Base-by-base conservation (phyloP, 164 flowering plant genomes). In the Berberis thunbergii region DNA sequence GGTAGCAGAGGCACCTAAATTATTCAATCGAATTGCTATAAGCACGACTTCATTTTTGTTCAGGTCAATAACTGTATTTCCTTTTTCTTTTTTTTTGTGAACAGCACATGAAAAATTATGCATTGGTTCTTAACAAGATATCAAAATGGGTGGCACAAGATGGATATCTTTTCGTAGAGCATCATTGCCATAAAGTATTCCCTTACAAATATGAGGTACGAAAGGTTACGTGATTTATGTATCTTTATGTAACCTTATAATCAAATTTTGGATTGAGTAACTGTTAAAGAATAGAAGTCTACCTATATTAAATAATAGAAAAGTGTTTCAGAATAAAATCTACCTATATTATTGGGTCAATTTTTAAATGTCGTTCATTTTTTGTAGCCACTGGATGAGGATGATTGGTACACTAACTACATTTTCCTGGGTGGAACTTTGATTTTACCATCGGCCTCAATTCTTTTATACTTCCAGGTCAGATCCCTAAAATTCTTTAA, bases 161-260 rank as follows among this genome's bases (percentile, higher is more conserved):
- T 62, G 64, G 64, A 4, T 55, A 39, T 62, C 64, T 62, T 45
- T 62, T 62, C 5, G 55, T 62, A 1, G 64, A 62, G 8, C 40
- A 62, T 13, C 38, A 46, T 7, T 62, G 64, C 45, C 49, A 65
- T 55, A 65, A 65, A 65, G 57, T 52, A 41, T 49, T 65, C n/a
- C 40, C 62, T 0, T 57, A 65, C 12, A 54, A 65, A 7, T 41
- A 58, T 57, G 61, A 65, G 62, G 68, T 65, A 44, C 6, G 48
- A 4, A 5, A 4, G n/a, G 38, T 11, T 8, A 0, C 3, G 43
- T 52, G 12, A 41, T 12, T 2, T 12, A 4, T 26, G 26, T 26
- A 26, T 26, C 26, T 26, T 26, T 26, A 26, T 26, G 0, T 26
- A 26, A 26, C 26, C 26, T 26, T 26, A 26, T 26, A 26, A 26